A percentile compares a stretch with the other conserved stretches of the same genome.
phyloP scores from a whole-genome alignment of 2,329 filamentous ascomycete species.

The Pyrenochaeta sp. region DNA sequence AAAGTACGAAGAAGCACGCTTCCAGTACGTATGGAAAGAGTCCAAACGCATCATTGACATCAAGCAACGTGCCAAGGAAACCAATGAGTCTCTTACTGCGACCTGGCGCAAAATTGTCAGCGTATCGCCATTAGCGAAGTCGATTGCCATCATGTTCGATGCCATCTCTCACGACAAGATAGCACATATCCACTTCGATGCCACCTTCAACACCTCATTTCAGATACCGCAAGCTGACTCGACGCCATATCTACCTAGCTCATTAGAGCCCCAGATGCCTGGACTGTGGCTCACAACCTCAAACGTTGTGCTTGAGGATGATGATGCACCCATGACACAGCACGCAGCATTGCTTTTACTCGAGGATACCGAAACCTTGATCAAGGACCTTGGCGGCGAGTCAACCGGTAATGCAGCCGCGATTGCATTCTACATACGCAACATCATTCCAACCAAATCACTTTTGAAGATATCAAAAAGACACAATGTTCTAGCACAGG shows the following conservation, averaged over 20 bases:
- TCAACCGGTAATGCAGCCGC: slow-evolving; percentile 77
- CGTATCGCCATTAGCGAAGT: slow-evolving; percentile 80
- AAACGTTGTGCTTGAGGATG: slow-evolving; percentile 75
- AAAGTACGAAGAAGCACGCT: slow-evolving; percentile 90
- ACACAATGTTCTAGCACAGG: slow-evolving; percentile 76
- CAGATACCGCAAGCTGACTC: slow-evolving; percentile 71
- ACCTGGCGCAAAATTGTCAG: slow-evolving; percentile 76
- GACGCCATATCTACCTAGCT: slow-evolving; percentile 74
- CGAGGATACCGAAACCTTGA: slow-evolving; percentile 81
- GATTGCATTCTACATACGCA: slow-evolving; percentile 76
- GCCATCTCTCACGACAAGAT: slow-evolving; percentile 86
- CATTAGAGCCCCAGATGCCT: slow-evolving; percentile 72
- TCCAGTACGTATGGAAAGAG: slow-evolving; percentile 91
- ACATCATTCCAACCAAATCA: slow-evolving; percentile 67
- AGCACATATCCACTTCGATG: slow-evolving; percentile 80
- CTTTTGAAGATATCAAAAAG: slow-evolving; percentile 76
- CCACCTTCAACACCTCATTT: slow-evolving; percentile 66
- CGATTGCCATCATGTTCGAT: slow-evolving; percentile 82
- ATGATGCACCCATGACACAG: slow-evolving; percentile 76
- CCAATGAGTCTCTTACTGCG: slow-evolving; percentile 67
- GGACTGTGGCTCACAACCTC: slow-evolving; percentile 90
- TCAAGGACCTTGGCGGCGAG: slow-evolving; percentile 73
- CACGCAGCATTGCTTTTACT: slow-evolving; percentile 88
- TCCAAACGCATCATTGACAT: slow-evolving; percentile 81
- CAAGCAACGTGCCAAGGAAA: slow-evolving; percentile 82